phyloP scores from a whole-genome alignment of 202 grass and related monocot genomes.

The Digitaria exilis region DNA sequence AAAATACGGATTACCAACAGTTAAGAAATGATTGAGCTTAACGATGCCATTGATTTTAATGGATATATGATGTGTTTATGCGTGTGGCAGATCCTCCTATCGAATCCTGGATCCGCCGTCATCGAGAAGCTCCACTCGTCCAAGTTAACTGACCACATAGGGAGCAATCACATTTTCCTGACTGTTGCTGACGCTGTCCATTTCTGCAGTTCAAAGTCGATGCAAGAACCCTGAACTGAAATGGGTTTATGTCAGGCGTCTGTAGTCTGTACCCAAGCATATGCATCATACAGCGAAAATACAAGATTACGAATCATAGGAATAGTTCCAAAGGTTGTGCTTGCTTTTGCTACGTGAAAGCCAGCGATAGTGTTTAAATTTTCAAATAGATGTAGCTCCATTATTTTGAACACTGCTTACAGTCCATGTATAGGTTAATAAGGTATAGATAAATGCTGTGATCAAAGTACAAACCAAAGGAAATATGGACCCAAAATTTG shows the following conservation, averaged over 20 bases:
- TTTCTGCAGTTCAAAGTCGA: constrained; percentile 53
- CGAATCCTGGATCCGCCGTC: constrained; percentile 79
- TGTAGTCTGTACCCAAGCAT: neutral
- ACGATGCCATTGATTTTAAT: neutral
- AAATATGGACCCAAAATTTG: neutral
- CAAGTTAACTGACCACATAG: constrained; percentile 69
- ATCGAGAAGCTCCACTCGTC: constrained; percentile 68
- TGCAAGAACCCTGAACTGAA: constrained; percentile 67
- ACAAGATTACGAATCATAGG: neutral
- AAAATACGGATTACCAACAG: neutral
- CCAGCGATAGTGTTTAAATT: neutral
- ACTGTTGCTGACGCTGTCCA: constrained; percentile 72
- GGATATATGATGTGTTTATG: constrained; percentile 30
- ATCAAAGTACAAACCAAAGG: neutral
- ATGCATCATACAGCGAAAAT: neutral
- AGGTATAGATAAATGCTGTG: neutral
- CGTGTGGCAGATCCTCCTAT: constrained; percentile 69
- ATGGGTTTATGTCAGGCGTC: neutral
- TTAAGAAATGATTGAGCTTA: neutral
- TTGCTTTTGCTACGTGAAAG: neutral
- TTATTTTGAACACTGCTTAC: neutral
- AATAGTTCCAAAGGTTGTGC: neutral
- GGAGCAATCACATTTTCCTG: constrained; percentile 68
- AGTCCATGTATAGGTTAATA: neutral
- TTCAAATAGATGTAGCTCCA: neutral